Evolutionary conservation across 2,329 filamentous ascomycete genomes (phyloP).

Genomic region (Aspergillus luchuensis): DNA sequence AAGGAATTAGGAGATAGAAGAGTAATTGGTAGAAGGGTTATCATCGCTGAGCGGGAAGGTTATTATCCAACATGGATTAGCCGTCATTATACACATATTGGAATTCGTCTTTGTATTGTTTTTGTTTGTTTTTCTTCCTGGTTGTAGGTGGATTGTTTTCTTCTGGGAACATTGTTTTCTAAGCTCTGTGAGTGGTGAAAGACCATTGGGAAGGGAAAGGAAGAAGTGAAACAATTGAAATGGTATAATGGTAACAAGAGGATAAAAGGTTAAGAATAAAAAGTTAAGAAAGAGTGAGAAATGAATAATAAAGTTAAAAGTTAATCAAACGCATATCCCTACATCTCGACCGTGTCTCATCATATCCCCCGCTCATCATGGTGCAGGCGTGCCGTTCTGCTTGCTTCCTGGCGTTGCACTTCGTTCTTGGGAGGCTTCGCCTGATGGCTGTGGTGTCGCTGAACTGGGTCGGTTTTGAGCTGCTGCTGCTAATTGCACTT

Average conservation of each 20-base stretch:
- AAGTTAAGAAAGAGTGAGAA: slow-evolving; percentile 21
- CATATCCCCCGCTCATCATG: slow-evolving; percentile 21
- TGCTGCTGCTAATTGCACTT: slow-evolving; percentile 38
- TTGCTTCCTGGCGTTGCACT: slow-evolving; percentile 39
- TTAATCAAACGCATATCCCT: slow-evolving; percentile 7
- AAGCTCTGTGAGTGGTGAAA: neutral
- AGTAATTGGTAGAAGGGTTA: too few species aligned
- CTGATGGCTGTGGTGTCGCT: slow-evolving; percentile 37
- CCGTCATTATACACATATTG: too few species aligned
- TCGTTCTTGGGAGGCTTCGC: slow-evolving; percentile 37
- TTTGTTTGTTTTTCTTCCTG: too few species aligned
- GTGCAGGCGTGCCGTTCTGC: slow-evolving; percentile 34
- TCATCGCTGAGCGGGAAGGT: too few species aligned
- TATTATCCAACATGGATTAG: too few species aligned
- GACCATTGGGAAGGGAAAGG: too few species aligned
- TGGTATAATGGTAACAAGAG: slow-evolving; percentile 1
- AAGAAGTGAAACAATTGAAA: neutral
- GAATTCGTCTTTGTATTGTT: too few species aligned
- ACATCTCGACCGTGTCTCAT: slow-evolving; percentile 5
- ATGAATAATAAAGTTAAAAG: slow-evolving; percentile 9
- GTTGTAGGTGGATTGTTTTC: neutral
- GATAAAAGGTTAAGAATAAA: slow-evolving; percentile 7
- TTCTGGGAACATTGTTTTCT: neutral
- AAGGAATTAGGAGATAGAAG: too few species aligned
- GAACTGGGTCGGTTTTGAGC: slow-evolving; percentile 31